A percentile compares a stretch with the other conserved stretches of the same genome.
phyloP scores from a whole-genome alignment of 805 yeast species.

The Lipomyces oligophaga region DNA sequence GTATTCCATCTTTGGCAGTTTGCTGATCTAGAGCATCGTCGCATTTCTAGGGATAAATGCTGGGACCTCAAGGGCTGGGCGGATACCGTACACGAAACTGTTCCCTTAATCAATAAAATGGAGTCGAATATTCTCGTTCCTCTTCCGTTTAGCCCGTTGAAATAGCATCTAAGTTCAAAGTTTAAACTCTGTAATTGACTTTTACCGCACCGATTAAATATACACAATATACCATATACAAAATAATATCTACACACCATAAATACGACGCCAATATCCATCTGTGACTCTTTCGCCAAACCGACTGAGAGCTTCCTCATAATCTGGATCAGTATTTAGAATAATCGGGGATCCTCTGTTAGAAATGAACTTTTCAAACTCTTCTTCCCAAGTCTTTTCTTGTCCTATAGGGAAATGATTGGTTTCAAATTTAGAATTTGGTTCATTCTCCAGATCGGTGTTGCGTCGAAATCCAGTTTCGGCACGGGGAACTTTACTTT shows the following conservation, averaged over 20 bases:
- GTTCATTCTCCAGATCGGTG: background rate
- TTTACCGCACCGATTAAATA: background rate
- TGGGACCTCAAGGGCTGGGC: conserved; percentile 48
- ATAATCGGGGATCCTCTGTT: background rate
- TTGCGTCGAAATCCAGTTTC: background rate
- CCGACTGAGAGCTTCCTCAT: conserved; percentile 3
- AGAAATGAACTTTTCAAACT: background rate
- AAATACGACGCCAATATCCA: conserved; percentile 11
- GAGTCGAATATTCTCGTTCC: conserved; percentile 41
- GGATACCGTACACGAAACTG: conserved; percentile 44
- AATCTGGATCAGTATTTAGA: conserved; percentile 10
- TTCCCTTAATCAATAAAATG: conserved; percentile 40
- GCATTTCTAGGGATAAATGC: conserved; percentile 41
- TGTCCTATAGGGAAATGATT: background rate
- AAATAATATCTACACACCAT: conserved; percentile 1
- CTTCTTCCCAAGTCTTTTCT: background rate
- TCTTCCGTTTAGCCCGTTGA: conserved; percentile 41
- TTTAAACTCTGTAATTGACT: background rate
- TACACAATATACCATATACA: background rate
- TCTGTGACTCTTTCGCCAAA: conserved; percentile 9
- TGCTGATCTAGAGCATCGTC: conserved; percentile 44
- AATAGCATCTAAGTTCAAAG: conserved; percentile 9
- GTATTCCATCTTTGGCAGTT: conserved; percentile 47
- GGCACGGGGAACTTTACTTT: conserved; percentile 37
- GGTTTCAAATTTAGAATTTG: background rate